These are phyloP conservation scores for Cercophora scortea DNA, from an alignment of 495 filamentous ascomycete genomes.

Conservation along the genomic window DNA sequence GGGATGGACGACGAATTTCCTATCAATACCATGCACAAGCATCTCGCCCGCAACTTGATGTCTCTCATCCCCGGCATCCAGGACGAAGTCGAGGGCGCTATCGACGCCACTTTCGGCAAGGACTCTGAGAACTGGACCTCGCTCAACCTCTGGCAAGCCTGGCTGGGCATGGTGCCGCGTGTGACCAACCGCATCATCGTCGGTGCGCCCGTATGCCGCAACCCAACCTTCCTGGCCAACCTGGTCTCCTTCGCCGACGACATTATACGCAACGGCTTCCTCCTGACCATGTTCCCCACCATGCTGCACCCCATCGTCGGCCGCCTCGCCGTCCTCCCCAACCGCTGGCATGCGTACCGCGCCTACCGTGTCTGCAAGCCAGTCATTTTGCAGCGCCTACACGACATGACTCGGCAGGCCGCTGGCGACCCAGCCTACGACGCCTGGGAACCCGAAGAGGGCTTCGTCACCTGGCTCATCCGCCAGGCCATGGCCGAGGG, in stretches of 20 bases:
- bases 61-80: slow-evolving; percentile 25
- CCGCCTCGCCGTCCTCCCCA: slow-evolving; percentile 16
- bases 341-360: slow-evolving; percentile 23
- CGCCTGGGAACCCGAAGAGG: slow-evolving; percentile 19
- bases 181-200: slow-evolving; percentile 27
- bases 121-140: slow-evolving; percentile 25
- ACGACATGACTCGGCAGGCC: slow-evolving; percentile 16
- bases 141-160: slow-evolving; percentile 27
- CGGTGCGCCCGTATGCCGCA: slow-evolving; percentile 16
- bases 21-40: slow-evolving; percentile 25
- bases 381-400: slow-evolving; percentile 21
- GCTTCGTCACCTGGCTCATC: slow-evolving; percentile 30
- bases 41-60: slow-evolving; percentile 24
- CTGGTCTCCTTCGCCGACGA: slow-evolving; percentile 26
- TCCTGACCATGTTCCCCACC: slow-evolving; percentile 28
- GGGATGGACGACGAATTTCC: slow-evolving; percentile 21
- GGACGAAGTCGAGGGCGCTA: slow-evolving; percentile 20
- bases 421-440: slow-evolving; percentile 15
- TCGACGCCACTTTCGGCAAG: slow-evolving; percentile 21
- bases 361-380: slow-evolving; percentile 14
- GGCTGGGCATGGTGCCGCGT: slow-evolving; percentile 21
- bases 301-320: slow-evolving; percentile 25
- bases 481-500: slow-evolving; percentile 23
- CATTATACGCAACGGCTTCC: slow-evolving; percentile 24
- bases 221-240: slow-evolving; percentile 19